These are phyloP conservation scores for Gamsiella multidivaricata DNA, from an alignment of 192 early-diverging fungal species.

Conservation along the genomic window DNA sequence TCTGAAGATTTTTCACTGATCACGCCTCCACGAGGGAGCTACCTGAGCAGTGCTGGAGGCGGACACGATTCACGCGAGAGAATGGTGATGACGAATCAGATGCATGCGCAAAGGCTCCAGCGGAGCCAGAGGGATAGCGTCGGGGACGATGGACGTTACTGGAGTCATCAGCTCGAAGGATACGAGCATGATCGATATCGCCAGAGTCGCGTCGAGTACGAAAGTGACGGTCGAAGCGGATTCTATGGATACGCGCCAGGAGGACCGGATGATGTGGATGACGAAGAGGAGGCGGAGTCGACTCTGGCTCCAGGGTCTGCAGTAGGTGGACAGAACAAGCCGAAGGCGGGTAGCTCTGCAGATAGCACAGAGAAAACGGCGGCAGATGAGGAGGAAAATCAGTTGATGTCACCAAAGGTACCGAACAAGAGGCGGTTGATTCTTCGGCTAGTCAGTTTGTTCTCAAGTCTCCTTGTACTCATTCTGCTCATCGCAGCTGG, in stretches of 20 bases:
- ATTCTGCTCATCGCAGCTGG: constrained; percentile 35
- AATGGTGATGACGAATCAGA: constrained; percentile 23
- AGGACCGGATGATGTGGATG: constrained; percentile 27
- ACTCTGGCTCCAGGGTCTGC: constrained; percentile 41
- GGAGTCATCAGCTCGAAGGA: constrained; percentile 30
- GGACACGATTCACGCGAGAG: constrained; percentile 29
- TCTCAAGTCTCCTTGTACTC: constrained; percentile 17
- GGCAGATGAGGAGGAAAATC: constrained; percentile 8
- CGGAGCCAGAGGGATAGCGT: constrained; percentile 3
- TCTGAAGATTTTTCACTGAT: constrained; percentile 24
- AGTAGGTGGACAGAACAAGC: constrained; percentile 7
- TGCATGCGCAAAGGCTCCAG: constrained; percentile 16
- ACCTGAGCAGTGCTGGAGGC: constrained; percentile 3
- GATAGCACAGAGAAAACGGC: not conserved
- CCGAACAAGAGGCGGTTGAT: constrained; percentile 44
- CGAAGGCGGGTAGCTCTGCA: not conserved
- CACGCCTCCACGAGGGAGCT: constrained; percentile 21
- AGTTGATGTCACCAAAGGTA: not conserved
- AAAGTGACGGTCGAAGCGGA: constrained; percentile 2
- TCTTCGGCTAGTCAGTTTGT: constrained; percentile 34
- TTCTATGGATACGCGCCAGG: constrained; percentile 30
- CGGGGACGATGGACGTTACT: constrained; percentile 32
- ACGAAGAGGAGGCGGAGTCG: constrained; percentile 33
- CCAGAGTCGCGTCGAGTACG: constrained; percentile 11
- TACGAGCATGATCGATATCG: constrained; percentile 27